These are phyloP conservation scores for Mycena rosella DNA, from an alignment of 768 basidiomycete species.

Conservation along the genomic window DNA sequence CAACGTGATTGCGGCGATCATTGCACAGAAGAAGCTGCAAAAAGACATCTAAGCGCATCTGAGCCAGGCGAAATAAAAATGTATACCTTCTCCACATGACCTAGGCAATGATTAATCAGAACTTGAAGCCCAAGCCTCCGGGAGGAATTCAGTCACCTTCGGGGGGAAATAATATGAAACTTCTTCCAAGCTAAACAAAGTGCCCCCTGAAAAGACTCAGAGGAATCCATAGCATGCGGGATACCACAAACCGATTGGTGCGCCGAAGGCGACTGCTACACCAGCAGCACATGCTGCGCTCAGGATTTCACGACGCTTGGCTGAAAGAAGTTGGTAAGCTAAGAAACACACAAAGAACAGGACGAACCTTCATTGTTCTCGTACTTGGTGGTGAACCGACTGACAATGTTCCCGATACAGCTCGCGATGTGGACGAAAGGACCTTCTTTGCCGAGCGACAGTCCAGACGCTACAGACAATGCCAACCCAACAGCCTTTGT, in stretches of 20 bases:
- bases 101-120: conserved; percentile 47
- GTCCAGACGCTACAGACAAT: conserved; percentile 91
- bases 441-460: conserved; percentile 74
- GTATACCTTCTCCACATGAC: conserved; percentile 94
- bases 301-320: conserved; percentile 93
- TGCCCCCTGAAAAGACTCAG: conserved; percentile 57
- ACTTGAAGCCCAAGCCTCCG: not conserved
- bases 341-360: not conserved
- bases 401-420: conserved; percentile 83
- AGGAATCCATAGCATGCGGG: not conserved
- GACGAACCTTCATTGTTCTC: conserved; percentile 89
- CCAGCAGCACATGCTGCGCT: conserved; percentile 98
- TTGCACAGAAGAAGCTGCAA: conserved; percentile 94
- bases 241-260: conserved; percentile 79
- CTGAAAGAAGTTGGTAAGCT: conserved; percentile 51
- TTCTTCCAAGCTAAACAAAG: conserved; percentile 93
- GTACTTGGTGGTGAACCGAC: conserved; percentile 88
- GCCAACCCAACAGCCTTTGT: conserved; percentile 92
- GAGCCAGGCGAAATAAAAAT: not conserved
- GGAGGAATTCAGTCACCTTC: conserved; percentile 63
- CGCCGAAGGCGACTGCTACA: conserved; percentile 97
- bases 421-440: conserved; percentile 52
- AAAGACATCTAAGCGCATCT: conserved; percentile 44
- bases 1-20: conserved; percentile 96
- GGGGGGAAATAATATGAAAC: conserved; percentile 98